Conservation (phyloP, 768 basidiomycete species). For the Boletus rufocinnamomeus region DNA sequence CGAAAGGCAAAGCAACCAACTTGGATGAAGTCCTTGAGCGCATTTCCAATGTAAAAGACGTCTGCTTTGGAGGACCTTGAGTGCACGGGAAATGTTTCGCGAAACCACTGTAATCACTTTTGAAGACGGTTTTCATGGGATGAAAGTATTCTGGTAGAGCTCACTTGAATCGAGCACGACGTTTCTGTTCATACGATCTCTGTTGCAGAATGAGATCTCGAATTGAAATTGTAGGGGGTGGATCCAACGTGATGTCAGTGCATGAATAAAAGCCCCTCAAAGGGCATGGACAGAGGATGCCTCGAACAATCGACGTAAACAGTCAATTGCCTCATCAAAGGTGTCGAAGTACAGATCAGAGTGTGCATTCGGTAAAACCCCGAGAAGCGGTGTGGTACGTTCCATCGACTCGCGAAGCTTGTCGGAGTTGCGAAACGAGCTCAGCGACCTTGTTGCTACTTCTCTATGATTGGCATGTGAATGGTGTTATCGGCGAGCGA, state of each 20-base stretch:
- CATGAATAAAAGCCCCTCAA: too few species aligned
- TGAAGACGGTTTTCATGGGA: neutral
- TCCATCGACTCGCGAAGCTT: neutral
- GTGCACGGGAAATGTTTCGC: neutral
- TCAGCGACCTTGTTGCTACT: neutral
- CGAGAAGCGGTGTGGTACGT: neutral
- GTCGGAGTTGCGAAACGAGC: conserved; percentile 3
- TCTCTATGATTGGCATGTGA: neutral
- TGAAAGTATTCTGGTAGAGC: neutral
- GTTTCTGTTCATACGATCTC: neutral
- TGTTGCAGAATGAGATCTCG: neutral
- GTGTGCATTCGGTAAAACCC: neutral
- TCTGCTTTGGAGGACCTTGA: too few species aligned
- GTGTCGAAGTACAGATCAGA: neutral
- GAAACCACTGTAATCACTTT: neutral
- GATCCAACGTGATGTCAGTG: too few species aligned
- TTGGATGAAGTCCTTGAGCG: neutral
- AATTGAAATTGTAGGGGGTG: too few species aligned
- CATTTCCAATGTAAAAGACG: neutral
- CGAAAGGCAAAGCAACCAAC: neutral
- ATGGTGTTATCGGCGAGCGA: neutral
- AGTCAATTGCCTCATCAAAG: neutral
- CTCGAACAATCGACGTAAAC: neutral
- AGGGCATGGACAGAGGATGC: neutral
- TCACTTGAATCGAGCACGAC: neutral